Base-by-base conservation (phyloP, 345 rosid genomes). In the Jatropha curcas region DNA sequence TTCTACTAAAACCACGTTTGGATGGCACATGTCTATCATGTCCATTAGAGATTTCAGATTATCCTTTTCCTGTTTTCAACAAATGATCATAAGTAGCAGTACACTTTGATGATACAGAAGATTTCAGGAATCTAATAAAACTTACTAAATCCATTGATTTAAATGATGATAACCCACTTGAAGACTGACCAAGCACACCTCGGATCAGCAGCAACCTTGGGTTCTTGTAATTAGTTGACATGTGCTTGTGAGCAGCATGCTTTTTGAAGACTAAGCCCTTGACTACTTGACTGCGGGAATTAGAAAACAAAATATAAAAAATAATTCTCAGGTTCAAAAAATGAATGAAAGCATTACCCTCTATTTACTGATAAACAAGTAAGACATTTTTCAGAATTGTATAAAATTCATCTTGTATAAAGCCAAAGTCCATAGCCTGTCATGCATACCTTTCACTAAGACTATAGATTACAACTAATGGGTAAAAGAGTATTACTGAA, bases 221-320 rank as follows among this genome's bases (percentile, higher is more conserved):
- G 59, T 84, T 89, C 75, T 86, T 88, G 86, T 83, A 91, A 50
- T 74, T 74, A 31, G 97, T 92, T 10, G 88, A 86, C 99, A 95
- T 95, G 85, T 90, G 98, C 81, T 95, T 95, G 87, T 86, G 99
- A 63, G 99, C 97, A 43, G 93, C 98, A 85, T 74, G 93, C 86
- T 92, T 95, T 76, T 95, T 92, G 68, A 95, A 95, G 71, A 92
- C 99, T 84, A 88, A 79, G 61, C 99, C 99, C 76, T 77, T 86
- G 75, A 95, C 83, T 67, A 95, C 84, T 82, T 87, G 83, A 82
- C 99, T 95, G 93, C 84, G 84, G 73, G 75, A 81, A 33, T 4
- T 22, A 68, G 1, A 67, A 64, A 74, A 43, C 28, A 45, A 45
- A 30, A 12, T 4, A 20, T 7, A 66, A 25, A 19, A 70, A 19